Conservation (phyloP, 1,139 yeast genomes). For the Yamadazyma epiphylla region DNA sequence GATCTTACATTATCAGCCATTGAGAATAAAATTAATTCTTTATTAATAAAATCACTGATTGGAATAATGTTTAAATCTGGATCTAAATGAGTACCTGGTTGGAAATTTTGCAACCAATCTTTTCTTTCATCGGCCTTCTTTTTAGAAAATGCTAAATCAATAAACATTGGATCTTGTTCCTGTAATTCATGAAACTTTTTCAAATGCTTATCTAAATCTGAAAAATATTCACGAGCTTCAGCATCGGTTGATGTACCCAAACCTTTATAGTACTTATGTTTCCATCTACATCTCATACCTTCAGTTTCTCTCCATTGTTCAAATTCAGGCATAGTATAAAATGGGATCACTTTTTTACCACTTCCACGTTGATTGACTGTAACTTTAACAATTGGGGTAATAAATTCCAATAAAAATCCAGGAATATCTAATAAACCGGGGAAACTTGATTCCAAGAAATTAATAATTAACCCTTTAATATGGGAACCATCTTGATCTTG, state of each 20-base stretch:
- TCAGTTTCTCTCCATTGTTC: conserved; percentile 89
- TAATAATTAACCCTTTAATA: conserved; percentile 92
- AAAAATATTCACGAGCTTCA: conserved; percentile 88
- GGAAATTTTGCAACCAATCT: conserved; percentile 88
- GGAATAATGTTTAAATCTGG: conserved; percentile 78
- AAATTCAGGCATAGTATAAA: conserved; percentile 95
- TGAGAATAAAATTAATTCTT: conserved; percentile 89
- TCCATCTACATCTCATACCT: conserved; percentile 76
- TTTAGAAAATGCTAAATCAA: conserved; percentile 93
- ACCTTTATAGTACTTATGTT: conserved; percentile 96
- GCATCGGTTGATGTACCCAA: conserved; percentile 85
- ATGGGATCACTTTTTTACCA: conserved; percentile 55
- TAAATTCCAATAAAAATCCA: conserved; percentile 88
- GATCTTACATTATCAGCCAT: conserved; percentile 97
- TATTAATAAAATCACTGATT: conserved; percentile 89
- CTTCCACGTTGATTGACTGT: conserved; percentile 67
- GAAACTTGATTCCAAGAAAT: conserved; percentile 88
- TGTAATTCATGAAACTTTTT: conserved; percentile 81
- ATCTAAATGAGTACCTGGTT: conserved; percentile 91
- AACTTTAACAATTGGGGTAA: conserved; percentile 95
- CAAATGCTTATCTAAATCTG: conserved; percentile 80
- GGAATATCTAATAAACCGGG: conserved; percentile 91
- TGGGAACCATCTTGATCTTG: conserved; percentile 99
- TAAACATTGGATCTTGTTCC: conserved; percentile 73
- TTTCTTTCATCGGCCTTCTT: conserved; percentile 96